Evolutionary conservation across 2,329 filamentous ascomycete species (phyloP).

Genomic region (Chrysoporthe puriensis): DNA sequence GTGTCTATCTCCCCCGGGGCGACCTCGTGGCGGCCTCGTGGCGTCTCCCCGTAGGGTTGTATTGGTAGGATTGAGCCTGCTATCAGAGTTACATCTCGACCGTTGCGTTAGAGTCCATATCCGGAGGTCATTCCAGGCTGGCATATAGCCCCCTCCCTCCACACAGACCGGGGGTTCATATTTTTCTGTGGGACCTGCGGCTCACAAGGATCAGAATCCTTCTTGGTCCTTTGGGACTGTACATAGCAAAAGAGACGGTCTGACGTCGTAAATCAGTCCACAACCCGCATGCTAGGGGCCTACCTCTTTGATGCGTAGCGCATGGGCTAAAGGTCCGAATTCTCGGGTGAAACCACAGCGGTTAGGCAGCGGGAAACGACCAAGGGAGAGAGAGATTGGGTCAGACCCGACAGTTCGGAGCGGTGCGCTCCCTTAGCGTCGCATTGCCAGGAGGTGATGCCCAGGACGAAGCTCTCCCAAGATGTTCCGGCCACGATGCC

Average conservation of each 20-base stretch:
- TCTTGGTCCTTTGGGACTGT: neutral
- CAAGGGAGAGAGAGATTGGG: neutral
- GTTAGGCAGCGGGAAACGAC: neutral
- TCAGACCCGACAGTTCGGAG: neutral
- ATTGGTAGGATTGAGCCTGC: neutral
- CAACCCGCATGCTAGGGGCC: neutral
- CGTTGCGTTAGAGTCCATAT: neutral
- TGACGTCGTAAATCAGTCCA: neutral
- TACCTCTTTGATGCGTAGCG: no score
- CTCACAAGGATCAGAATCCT: neutral
- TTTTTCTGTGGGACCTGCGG: neutral
- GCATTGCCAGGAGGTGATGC: neutral
- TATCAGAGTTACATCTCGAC: neutral
- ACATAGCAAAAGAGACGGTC: neutral
- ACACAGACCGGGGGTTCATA: neutral
- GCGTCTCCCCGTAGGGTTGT: neutral
- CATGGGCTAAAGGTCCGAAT: neutral
- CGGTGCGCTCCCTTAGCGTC: neutral
- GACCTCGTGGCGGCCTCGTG: neutral
- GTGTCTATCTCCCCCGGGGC: neutral
- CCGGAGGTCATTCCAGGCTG: neutral
- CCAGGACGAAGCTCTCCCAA: neutral
- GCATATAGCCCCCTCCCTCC: neutral
- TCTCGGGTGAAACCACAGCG: neutral
- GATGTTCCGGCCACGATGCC: neutral